phyloP scores from a whole-genome alignment of 768 basidiomycete genomes.

The Lentinus brumalis region DNA sequence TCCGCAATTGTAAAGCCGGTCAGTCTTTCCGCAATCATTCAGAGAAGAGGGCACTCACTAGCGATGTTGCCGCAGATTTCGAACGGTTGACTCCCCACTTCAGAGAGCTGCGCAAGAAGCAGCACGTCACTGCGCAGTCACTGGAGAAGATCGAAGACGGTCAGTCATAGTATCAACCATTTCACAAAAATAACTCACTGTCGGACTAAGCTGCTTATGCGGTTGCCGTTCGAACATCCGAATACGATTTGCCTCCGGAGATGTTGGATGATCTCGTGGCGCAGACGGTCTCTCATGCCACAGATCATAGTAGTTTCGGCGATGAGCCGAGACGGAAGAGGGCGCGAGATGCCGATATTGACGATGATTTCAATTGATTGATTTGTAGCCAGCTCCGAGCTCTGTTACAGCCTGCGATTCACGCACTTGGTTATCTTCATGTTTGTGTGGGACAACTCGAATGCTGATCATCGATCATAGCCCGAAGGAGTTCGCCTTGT shows the following conservation, averaged over 20 bases:
- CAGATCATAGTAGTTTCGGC: constrained; percentile 7
- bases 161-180: constrained; percentile 35
- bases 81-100: constrained; percentile 74
- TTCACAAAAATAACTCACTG: not conserved
- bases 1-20: constrained; percentile 75
- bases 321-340: constrained; percentile 20
- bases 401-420: too few species aligned
- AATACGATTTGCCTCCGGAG: constrained; percentile 69
- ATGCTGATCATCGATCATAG: too few species aligned
- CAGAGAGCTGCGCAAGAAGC: constrained; percentile 82
- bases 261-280: constrained; percentile 71
- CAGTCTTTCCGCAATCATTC: constrained; percentile 19
- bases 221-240: constrained; percentile 69
- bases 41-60: not conserved
- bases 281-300: constrained; percentile 25
- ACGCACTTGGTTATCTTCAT: too few species aligned
- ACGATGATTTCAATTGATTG: constrained; percentile 4
- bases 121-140: constrained; percentile 82
- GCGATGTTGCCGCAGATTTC: constrained; percentile 55
- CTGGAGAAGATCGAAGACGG: constrained; percentile 94
- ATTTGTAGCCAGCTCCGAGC: too few species aligned
- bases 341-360: constrained; percentile 8
- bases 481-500: too few species aligned
- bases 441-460: too few species aligned
- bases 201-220: constrained; percentile 63